Evolutionary conservation across 2,329 filamentous ascomycete genomes (phyloP).

Genomic region (Hirsutella minnesotensis): DNA sequence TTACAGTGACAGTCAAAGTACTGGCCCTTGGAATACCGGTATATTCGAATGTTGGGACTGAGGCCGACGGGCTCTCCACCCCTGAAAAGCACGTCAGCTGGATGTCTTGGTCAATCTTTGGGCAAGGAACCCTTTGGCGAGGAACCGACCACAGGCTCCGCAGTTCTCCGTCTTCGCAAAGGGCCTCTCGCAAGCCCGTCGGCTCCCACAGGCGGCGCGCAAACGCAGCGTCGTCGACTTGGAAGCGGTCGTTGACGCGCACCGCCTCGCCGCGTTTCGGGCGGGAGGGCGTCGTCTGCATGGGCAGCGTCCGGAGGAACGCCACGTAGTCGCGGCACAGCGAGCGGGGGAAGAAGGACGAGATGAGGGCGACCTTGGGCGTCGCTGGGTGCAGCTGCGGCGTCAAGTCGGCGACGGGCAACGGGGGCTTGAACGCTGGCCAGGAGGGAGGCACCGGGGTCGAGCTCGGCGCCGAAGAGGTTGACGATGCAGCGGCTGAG

Average conservation of each 20-base stretch:
- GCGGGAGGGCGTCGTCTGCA: constrained; percentile 66
- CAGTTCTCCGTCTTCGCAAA: constrained; percentile 27
- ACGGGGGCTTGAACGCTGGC: constrained; percentile 58
- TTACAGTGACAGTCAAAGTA: constrained; percentile 89
- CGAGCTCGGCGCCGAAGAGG: background rate
- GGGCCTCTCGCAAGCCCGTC: constrained; percentile 59
- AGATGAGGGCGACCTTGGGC: constrained; percentile 59
- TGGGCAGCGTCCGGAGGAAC: constrained; percentile 56
- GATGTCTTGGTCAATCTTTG: too few species aligned
- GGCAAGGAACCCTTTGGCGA: too few species aligned
- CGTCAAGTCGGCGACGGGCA: constrained; percentile 52
- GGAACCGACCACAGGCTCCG: constrained; percentile 34
- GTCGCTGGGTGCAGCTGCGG: constrained; percentile 39
- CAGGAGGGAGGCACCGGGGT: constrained; percentile 37
- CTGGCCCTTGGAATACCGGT: constrained; percentile 74
- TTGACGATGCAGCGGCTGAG: constrained; percentile 12
- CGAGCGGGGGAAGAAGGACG: constrained; percentile 61
- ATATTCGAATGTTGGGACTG: constrained; percentile 81
- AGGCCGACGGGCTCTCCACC: constrained; percentile 74
- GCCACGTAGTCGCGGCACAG: constrained; percentile 67
- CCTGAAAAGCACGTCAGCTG: constrained; percentile 38
- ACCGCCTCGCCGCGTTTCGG: constrained; percentile 73
- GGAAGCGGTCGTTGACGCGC: constrained; percentile 81
- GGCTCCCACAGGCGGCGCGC: constrained; percentile 64
- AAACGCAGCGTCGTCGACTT: constrained; percentile 65